Conservation (phyloP, 164 flowering plant species). For the Nymphaea colorata region DNA sequence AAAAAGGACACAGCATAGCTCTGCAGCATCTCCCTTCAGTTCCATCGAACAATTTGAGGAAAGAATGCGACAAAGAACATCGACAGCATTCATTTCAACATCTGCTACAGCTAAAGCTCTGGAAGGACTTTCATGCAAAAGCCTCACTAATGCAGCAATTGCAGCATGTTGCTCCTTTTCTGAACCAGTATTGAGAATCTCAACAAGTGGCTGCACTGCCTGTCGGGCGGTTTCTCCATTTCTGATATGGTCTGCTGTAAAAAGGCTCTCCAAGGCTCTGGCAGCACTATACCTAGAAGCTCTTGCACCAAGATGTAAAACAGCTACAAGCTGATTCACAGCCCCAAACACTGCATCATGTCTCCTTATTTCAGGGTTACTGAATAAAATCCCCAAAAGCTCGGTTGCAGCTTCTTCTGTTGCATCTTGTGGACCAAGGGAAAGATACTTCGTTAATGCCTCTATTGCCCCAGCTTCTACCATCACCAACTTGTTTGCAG, state of each 20-base stretch:
- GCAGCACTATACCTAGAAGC: slow-evolving; percentile 93
- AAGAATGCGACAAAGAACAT: slow-evolving; percentile 85
- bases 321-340: slow-evolving; percentile 92
- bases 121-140: slow-evolving; percentile 78
- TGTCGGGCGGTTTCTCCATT: slow-evolving; percentile 82
- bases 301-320: slow-evolving; percentile 88
- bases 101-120: slow-evolving; percentile 86
- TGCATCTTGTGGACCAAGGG: slow-evolving; percentile 95
- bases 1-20: slow-evolving; percentile 80
- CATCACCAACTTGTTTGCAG: slow-evolving; percentile 77
- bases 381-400: slow-evolving; percentile 67
- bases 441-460: slow-evolving; percentile 85
- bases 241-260: slow-evolving; percentile 84
- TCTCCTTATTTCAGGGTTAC: slow-evolving; percentile 77
- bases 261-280: slow-evolving; percentile 86
- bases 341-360: slow-evolving; percentile 92
- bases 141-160: slow-evolving; percentile 69
- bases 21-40: slow-evolving; percentile 92
- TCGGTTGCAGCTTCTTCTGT: slow-evolving; percentile 97
- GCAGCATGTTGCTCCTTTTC: slow-evolving; percentile 98
- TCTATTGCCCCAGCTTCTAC: slow-evolving; percentile 96
- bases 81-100: slow-evolving; percentile 93
- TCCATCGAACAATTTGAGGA: slow-evolving; percentile 86
- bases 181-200: slow-evolving; percentile 83
- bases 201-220: slow-evolving; percentile 94